Percentiles rank a stretch among this genome's conserved stretches.
phyloP scores from a whole-genome alignment of 805 yeast species.

The Candida germanica region DNA sequence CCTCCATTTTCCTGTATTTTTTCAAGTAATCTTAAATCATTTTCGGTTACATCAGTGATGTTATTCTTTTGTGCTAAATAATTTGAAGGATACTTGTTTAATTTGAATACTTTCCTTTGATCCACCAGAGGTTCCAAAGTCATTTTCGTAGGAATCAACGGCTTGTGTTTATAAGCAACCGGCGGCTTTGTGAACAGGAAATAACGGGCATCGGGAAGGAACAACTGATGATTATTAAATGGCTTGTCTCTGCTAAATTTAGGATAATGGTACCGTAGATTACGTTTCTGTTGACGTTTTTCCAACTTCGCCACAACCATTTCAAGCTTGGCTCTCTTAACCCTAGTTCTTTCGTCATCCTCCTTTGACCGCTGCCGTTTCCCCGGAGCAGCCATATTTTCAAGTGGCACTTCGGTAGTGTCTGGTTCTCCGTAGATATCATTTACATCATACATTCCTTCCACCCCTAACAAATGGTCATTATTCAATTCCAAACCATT shows the following conservation, averaged over 20 bases:
- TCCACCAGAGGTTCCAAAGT: constrained; percentile 64
- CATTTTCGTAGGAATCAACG: constrained; percentile 57
- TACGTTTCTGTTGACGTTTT: constrained; percentile 20
- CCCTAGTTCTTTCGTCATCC: constrained; percentile 19
- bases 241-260: constrained; percentile 53
- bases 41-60: constrained; percentile 23
- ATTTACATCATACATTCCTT: constrained; percentile 20
- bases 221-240: constrained; percentile 62
- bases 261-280: constrained; percentile 56
- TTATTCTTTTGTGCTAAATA: constrained; percentile 3
- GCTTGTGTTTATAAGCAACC: constrained; percentile 31
- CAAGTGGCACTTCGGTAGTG: no score
- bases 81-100: constrained; percentile 12
- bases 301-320: constrained; percentile 28
- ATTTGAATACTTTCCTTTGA: constrained; percentile 50
- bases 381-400: no score
- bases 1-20: constrained; percentile 21
- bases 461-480: constrained; percentile 14
- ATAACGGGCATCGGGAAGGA: constrained; percentile 57
- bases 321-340: constrained; percentile 29
- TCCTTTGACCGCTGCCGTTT: constrained; percentile 14
- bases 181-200: constrained; percentile 54
- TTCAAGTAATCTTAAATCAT: constrained; percentile 31
- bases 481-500: constrained; percentile 15
- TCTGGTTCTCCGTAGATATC: constrained; percentile 22